phyloP scores from a whole-genome alignment of 2,329 filamentous ascomycete species.

The Talaromyces sp. region DNA sequence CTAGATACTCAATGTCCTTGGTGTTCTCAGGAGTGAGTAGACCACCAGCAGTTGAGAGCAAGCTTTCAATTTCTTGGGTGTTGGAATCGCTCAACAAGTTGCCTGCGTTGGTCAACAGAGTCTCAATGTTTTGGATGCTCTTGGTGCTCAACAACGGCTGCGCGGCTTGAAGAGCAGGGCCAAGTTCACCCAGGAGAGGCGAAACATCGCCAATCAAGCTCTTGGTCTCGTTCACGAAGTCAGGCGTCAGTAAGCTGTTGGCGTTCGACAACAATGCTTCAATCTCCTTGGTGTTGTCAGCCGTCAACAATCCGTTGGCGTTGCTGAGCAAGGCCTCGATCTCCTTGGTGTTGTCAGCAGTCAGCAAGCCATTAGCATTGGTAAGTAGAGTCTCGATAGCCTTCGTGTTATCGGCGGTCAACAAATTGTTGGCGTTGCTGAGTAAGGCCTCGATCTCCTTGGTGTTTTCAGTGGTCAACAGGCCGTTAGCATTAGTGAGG shows the following conservation, averaged over 20 bases:
- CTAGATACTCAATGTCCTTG: slow-evolving; percentile 10
- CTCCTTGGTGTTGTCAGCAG: slow-evolving; percentile 24
- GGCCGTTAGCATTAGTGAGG: slow-evolving; percentile 22
- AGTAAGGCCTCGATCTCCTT: not conserved
- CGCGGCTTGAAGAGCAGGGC: slow-evolving; percentile 3
- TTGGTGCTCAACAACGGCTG: slow-evolving; percentile 21
- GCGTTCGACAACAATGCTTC: slow-evolving; percentile 18
- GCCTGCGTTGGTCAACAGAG: slow-evolving; percentile 21
- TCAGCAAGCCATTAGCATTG: slow-evolving; percentile 11
- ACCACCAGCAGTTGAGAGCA: slow-evolving; percentile 22
- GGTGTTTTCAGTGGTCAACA: slow-evolving; percentile 21
- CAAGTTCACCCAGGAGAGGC: slow-evolving; percentile 5
- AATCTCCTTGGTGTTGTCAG: slow-evolving; percentile 26
- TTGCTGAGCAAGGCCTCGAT: slow-evolving; percentile 26
- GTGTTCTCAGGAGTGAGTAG: slow-evolving; percentile 17
- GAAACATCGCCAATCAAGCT: slow-evolving; percentile 18
- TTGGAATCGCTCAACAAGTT: slow-evolving; percentile 19
- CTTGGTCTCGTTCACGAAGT: slow-evolving; percentile 24
- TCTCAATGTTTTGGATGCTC: slow-evolving; percentile 20
- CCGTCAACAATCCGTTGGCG: slow-evolving; percentile 27
- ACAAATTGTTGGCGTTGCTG: slow-evolving; percentile 6
- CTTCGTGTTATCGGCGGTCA: slow-evolving; percentile 17
- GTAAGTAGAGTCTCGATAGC: not conserved
- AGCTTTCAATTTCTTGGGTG: slow-evolving; percentile 21
- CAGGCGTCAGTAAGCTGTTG: slow-evolving; percentile 21